These are phyloP conservation scores for Saccharomycopsis hybrid DNA, from an alignment of 1,139 yeast species.

Conservation along the genomic window DNA sequence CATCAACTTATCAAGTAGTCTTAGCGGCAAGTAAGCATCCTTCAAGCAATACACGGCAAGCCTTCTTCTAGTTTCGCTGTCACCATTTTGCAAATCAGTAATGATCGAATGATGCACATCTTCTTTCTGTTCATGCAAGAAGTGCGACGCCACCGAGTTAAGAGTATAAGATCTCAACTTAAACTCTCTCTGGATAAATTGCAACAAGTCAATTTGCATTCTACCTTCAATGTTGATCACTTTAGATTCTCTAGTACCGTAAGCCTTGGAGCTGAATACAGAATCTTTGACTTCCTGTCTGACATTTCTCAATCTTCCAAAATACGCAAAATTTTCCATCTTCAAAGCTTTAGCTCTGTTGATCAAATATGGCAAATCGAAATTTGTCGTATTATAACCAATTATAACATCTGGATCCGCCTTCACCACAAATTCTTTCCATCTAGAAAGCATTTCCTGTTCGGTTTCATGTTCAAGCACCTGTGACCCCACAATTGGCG, in stretches of 20 bases:
- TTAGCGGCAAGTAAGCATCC: conserved; percentile 87
- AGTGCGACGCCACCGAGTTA: conserved; percentile 93
- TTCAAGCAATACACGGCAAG: conserved; percentile 95
- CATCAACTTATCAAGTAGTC: conserved; percentile 89
- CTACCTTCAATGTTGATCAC: conserved; percentile 92
- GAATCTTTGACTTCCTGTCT: conserved; percentile 78
- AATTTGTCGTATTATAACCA: conserved; percentile 92
- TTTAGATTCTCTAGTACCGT: conserved; percentile 92
- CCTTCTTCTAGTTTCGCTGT: conserved; percentile 84
- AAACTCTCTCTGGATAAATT: conserved; percentile 90
- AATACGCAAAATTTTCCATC: conserved; percentile 68
- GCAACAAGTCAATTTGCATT: conserved; percentile 88
- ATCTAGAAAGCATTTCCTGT: conserved; percentile 70
- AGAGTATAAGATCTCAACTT: conserved; percentile 90
- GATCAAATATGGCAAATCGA: conserved; percentile 87
- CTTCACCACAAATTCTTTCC: conserved; percentile 79
- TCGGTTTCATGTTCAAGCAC: conserved; percentile 73
- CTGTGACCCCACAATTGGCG: conserved; percentile 92
- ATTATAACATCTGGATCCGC: conserved; percentile 95
- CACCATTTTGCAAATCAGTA: conserved; percentile 90
- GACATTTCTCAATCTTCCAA: conserved; percentile 65
- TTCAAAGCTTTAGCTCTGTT: conserved; percentile 79
- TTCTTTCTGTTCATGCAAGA: conserved; percentile 92
- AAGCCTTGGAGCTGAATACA: conserved; percentile 88
- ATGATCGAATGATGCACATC: conserved; percentile 97